Conservation (phyloP, 1,284 basidiomycete genomes). For the Anthracocystis panici-leucophaei region DNA sequence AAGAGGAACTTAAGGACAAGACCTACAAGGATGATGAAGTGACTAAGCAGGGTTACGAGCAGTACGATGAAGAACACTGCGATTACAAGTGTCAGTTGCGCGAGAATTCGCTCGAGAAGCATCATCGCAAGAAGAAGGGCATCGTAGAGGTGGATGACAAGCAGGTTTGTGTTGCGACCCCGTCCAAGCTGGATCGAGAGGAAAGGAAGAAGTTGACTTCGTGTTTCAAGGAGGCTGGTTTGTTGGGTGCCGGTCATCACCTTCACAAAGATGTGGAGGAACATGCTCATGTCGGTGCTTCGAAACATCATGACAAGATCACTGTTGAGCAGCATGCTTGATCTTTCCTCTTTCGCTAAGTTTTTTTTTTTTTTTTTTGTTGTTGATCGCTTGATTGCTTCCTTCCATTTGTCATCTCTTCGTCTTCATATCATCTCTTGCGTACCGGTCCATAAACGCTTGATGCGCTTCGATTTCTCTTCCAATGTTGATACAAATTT, state of each 20-base stretch:
- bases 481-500: conserved; percentile 3
- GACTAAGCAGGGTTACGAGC: conserved; percentile 8
- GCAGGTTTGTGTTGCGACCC: conserved; percentile 33
- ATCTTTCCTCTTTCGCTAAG: no score
- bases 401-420: conserved; percentile 1
- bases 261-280: not conserved
- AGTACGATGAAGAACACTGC: conserved; percentile 51
- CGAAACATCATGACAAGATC: not conserved
- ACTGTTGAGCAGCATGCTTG: no score
- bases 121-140: conserved; percentile 33
- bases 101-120: conserved; percentile 36
- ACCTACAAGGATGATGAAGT: conserved; percentile 18
- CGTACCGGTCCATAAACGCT: conserved; percentile 5
- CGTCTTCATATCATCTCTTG: not conserved
- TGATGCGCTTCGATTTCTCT: conserved; percentile 14
- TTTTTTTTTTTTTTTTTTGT: no score
- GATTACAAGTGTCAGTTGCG: conserved; percentile 50
- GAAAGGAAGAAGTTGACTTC: conserved; percentile 29
- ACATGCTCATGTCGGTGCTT: not conserved
- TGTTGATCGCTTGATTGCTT: not conserved
- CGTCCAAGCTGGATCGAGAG: conserved; percentile 32
- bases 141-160: conserved; percentile 36
- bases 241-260: conserved; percentile 4
- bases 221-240: conserved; percentile 28
- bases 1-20: not conserved